Conservation (phyloP, 2,329 filamentous ascomycete genomes). For the Phymatotrichopsis omnivora region DNA sequence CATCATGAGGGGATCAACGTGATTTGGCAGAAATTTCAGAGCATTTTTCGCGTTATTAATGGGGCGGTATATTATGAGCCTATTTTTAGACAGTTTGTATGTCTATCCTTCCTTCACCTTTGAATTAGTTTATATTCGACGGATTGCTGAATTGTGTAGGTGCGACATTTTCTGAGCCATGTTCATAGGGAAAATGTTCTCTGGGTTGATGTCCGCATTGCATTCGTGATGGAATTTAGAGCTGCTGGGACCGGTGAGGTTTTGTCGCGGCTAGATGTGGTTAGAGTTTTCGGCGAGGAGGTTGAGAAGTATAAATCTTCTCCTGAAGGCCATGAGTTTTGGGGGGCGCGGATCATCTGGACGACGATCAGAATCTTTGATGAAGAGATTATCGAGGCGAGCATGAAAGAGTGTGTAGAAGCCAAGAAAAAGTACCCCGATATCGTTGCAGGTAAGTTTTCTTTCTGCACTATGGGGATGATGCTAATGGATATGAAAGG, state of each 20-base stretch:
- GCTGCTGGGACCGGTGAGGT: conserved; percentile 22
- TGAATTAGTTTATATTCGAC: not conserved
- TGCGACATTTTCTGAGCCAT: conserved; percentile 54
- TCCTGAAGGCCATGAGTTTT: conserved; percentile 60
- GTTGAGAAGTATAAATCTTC: conserved; percentile 63
- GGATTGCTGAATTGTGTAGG: conserved; percentile 11
- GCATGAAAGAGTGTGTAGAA: conserved; percentile 79
- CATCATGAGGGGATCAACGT: conserved; percentile 76
- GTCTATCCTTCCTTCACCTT: not conserved
- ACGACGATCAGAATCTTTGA: conserved; percentile 57
- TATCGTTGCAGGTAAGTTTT: conserved; percentile 47
- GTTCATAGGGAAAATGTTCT: conserved; percentile 71
- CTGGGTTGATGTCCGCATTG: conserved; percentile 73
- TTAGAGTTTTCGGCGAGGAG: conserved; percentile 66
- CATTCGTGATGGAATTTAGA: conserved; percentile 58
- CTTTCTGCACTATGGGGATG: not conserved
- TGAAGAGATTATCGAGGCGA: conserved; percentile 58
- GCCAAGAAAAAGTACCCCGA: conserved; percentile 71
- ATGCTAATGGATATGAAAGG: conserved; percentile 39
- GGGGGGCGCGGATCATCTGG: conserved; percentile 79
- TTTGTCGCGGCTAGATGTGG: conserved; percentile 46
- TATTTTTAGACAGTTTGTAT: conserved; percentile 66
- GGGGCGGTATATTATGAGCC: conserved; percentile 82
- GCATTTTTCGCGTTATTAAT: conserved; percentile 62
- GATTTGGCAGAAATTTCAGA: conserved; percentile 72